Evolutionary conservation across 148 eudicot genomes (phyloP), one percentile per base, ranked within the genome.

Genomic region (Silene latifolia): DNA sequence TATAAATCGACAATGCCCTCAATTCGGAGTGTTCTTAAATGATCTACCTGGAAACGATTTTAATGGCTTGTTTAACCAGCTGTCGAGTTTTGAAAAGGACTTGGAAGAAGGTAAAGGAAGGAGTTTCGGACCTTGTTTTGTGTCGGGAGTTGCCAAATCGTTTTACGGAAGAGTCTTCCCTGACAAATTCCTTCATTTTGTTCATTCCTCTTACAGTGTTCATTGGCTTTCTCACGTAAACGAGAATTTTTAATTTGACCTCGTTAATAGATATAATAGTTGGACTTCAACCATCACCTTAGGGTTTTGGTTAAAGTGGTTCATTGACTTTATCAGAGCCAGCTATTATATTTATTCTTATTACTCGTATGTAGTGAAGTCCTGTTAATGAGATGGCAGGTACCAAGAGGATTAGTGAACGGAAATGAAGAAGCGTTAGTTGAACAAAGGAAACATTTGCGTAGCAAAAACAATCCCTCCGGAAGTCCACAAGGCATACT

Each of bases 171-270:
- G 91, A 71, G 87, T 93, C 14, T 90, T 90, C 39, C 85, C 88
- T 0, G 68, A 78, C 9, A 65, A 82, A 0, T 80, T 74, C 47
- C 83, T 90, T 20, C 96, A 93, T 69, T 87, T 93, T 76, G 87
- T 89, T 25, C 85, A 90, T 77, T 90, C 98, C 14, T 84, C 91
- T 15, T 83, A 85, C 69, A 87, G 91, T 73, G 86, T 93, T 72
- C 80, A 79, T 73, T 93, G 93, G 91, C 91, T 90, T 24, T 93
- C 98, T 60, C 83, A 80, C 86, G 96, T 83, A 61, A 25, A 46
- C 51, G 29, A n/a, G n/a, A n/a, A n/a, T n/a, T n/a, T n/a, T n/a
- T n/a, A n/a, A n/a, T n/a, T n/a, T n/a, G n/a, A n/a, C n/a, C n/a
- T n/a, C n/a, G n/a, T n/a, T n/a, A n/a, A n/a, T n/a, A n/a, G n/a